A percentile compares a stretch with the other conserved stretches of the same genome.
Conservation (phyloP, 495 filamentous ascomycete species). For the Acidiella bohemica region DNA sequence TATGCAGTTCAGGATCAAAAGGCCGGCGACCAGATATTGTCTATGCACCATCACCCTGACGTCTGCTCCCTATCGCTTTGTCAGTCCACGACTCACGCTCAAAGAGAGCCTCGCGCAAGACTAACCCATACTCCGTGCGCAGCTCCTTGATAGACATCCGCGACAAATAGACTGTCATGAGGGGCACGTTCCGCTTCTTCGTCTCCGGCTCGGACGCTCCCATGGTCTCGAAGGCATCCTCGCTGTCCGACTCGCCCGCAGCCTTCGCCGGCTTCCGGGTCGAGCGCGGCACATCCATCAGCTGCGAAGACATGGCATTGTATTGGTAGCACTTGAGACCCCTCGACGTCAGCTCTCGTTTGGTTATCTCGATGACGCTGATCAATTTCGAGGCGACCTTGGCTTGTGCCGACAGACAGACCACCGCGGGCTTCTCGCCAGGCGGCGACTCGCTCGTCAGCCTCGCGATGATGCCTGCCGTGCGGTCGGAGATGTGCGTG, state of each 20-base stretch:
- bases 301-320: conserved; percentile 27
- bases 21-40: too few relatives aligned
- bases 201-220: conserved; percentile 27
- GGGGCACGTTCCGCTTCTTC: conserved; percentile 25
- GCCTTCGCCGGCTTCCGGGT: conserved; percentile 3
- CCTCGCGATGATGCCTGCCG: neutral
- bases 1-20: too few relatives aligned
- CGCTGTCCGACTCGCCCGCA: conserved; percentile 24
- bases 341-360: conserved; percentile 40
- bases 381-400: conserved; percentile 44
- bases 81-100: neutral
- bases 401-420: conserved; percentile 41
- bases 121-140: conserved; percentile 35
- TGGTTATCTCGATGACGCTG: conserved; percentile 50
- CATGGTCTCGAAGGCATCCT: conserved; percentile 45
- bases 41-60: neutral
- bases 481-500: conserved; percentile 5
- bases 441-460: neutral
- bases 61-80: conserved; percentile 5
- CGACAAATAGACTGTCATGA: conserved; percentile 49
- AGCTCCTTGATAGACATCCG: conserved; percentile 40
- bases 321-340: conserved; percentile 51
- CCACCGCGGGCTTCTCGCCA: conserved; percentile 23
- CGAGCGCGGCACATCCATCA: conserved; percentile 23
- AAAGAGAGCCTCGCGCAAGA: neutral